phyloP scores from a whole-genome alignment of 805 yeast genomes.

The Ogataea methylovora region DNA sequence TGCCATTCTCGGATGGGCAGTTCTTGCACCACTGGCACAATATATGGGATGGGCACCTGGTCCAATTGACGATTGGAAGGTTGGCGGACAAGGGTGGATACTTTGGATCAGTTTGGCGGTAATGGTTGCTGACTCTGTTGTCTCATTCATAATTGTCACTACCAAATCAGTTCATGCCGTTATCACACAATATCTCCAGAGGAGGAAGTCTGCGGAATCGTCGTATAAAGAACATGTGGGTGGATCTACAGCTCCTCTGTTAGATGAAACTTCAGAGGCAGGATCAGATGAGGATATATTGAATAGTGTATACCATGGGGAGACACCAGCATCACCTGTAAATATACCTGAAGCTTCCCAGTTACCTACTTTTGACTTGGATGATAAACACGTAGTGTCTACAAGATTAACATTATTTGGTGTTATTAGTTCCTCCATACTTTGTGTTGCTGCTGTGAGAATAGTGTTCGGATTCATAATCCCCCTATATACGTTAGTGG shows the following conservation, averaged over 20 bases:
- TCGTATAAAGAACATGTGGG: neutral
- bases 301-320: constrained; percentile 16
- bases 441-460: constrained; percentile 61
- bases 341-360: neutral
- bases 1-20: constrained; percentile 84
- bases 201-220: neutral
- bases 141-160: constrained; percentile 64
- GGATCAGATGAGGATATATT: constrained; percentile 17
- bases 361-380: constrained; percentile 21
- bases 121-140: constrained; percentile 88
- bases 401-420: constrained; percentile 48
- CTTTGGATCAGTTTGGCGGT: constrained; percentile 89
- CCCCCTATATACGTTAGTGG: constrained; percentile 61
- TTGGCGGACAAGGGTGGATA: constrained; percentile 96
- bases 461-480: constrained; percentile 62
- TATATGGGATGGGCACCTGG: constrained; percentile 82
- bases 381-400: constrained; percentile 42
- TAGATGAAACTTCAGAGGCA: neutral
- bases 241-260: neutral
- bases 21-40: constrained; percentile 77
- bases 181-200: neutral
- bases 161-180: constrained; percentile 28
- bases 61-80: constrained; percentile 83
- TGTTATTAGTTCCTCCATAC: constrained; percentile 50
- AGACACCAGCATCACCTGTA: neutral